phyloP scores from a whole-genome alignment of 805 yeast species.

The Teunomyces tritomae region DNA sequence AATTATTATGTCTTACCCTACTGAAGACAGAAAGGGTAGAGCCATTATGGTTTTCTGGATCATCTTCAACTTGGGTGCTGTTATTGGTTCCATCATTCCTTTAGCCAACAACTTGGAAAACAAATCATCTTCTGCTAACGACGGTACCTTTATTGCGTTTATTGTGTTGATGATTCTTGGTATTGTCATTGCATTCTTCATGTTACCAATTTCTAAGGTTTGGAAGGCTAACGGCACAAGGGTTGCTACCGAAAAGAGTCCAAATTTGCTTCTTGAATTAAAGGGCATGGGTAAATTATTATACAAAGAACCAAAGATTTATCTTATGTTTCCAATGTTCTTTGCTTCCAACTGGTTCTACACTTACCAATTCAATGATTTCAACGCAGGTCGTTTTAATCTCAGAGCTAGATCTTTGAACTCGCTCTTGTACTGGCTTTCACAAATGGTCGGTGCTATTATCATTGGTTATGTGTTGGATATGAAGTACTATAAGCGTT shows the following conservation, averaged over 20 bases:
- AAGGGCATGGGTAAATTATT: constrained; percentile 38
- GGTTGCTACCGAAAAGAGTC: constrained; percentile 45
- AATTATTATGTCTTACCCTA: constrained; percentile 55
- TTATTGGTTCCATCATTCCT: constrained; percentile 58
- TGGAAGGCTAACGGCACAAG: constrained; percentile 48
- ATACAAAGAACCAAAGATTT: constrained; percentile 42
- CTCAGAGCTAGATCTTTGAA: constrained; percentile 61
- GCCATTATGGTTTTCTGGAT: constrained; percentile 58
- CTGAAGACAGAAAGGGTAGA: constrained; percentile 51
- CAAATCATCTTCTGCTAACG: constrained; percentile 32
- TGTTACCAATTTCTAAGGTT: constrained; percentile 51
- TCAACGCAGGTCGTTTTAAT: constrained; percentile 54
- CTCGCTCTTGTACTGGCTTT: constrained; percentile 57
- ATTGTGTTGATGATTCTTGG: constrained; percentile 51
- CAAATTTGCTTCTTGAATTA: constrained; percentile 46
- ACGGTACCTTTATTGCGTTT: constrained; percentile 55
- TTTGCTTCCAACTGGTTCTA: constrained; percentile 65
- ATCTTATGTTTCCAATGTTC: constrained; percentile 58
- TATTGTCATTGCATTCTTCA: constrained; percentile 38
- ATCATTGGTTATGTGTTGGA: constrained; percentile 50
- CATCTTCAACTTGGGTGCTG: constrained; percentile 61
- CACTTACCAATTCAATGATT: constrained; percentile 61
- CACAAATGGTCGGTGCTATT: constrained; percentile 58
- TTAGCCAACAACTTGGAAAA: constrained; percentile 49
- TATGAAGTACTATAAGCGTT: constrained; percentile 37